Evolutionary conservation across 768 basidiomycete genomes (phyloP).

Genomic region (Cyclocybe aegerita): DNA sequence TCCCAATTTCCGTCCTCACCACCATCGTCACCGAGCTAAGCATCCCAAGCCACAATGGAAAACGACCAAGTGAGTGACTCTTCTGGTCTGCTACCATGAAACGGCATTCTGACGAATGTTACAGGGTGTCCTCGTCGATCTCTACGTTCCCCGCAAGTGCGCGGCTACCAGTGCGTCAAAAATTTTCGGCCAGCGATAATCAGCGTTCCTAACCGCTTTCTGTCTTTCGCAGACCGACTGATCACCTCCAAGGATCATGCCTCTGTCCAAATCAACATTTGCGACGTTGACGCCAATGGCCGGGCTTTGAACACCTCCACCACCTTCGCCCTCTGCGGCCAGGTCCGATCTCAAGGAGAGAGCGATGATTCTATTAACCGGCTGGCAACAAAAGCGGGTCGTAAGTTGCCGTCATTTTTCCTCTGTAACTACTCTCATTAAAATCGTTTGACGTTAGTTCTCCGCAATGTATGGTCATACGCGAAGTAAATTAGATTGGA

Average conservation of each 20-base stretch:
- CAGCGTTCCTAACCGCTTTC: conserved; percentile 4
- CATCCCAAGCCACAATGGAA: conserved; percentile 62
- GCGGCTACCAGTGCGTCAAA: conserved; percentile 85
- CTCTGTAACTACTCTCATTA: neutral
- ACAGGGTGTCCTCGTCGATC: conserved; percentile 97
- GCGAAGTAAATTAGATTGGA: conserved; percentile 66
- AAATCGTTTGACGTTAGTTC: conserved; percentile 51
- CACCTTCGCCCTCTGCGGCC: conserved; percentile 93
- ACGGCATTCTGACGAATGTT: conserved; percentile 6
- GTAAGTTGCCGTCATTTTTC: conserved; percentile 53
- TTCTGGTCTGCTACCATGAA: conserved; percentile 3
- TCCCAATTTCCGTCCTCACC: conserved; percentile 19
- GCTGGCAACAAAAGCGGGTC: conserved; percentile 90
- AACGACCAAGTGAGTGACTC: conserved; percentile 75
- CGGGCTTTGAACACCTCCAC: conserved; percentile 76
- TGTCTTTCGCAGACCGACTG: conserved; percentile 70
- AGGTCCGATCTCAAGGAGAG: conserved; percentile 94
- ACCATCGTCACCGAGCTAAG: conserved; percentile 21
- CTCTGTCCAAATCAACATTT: conserved; percentile 94
- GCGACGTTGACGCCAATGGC: conserved; percentile 90
- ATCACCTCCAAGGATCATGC: conserved; percentile 99
- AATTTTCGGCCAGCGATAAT: neutral
- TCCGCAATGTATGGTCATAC: conserved; percentile 96
- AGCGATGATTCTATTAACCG: conserved; percentile 96
- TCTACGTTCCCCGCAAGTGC: conserved; percentile 99